These are phyloP conservation scores for Tilletia caries DNA, from an alignment of 1,284 basidiomycete genomes.

Conservation along the genomic window DNA sequence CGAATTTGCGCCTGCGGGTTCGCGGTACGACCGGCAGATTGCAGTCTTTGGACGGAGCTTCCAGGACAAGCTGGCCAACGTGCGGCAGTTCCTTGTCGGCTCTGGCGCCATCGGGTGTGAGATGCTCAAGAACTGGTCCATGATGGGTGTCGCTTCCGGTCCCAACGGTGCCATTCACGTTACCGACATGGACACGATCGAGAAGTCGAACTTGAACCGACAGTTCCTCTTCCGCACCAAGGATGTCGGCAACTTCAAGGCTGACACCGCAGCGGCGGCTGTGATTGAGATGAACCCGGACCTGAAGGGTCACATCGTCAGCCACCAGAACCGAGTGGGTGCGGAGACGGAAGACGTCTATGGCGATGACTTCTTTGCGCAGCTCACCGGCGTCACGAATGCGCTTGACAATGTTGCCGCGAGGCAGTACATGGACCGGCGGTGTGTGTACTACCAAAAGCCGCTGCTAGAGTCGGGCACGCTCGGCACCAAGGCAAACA, in stretches of 20 bases:
- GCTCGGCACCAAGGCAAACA: constrained; percentile 96
- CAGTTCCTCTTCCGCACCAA: constrained; percentile 98
- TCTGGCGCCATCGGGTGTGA: constrained; percentile 99
- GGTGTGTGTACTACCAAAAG: constrained; percentile 96
- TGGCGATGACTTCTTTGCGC: constrained; percentile 79
- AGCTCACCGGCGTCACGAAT: constrained; percentile 94
- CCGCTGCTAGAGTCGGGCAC: constrained; percentile 96
- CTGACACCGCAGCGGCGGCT: constrained; percentile 87
- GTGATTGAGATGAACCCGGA: constrained; percentile 96
- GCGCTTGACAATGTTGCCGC: constrained; percentile 98
- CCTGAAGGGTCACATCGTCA: constrained; percentile 78
- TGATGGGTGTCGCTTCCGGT: constrained; percentile 92
- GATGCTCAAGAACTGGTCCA: constrained; percentile 99
- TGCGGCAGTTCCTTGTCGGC: constrained; percentile 93
- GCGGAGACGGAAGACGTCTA: constrained; percentile 88
- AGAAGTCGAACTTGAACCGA: constrained; percentile 97
- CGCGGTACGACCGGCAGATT: constrained; percentile 90
- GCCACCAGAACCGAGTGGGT: constrained; percentile 92
- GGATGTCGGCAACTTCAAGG: constrained; percentile 96
- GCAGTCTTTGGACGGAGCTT: constrained; percentile 91
- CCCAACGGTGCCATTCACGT: constrained; percentile 81
- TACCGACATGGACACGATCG: constrained; percentile 97
- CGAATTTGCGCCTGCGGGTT: constrained; percentile 77
- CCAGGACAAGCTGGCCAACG: constrained; percentile 86
- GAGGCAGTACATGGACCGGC: constrained; percentile 96